Evolutionary conservation across 495 filamentous ascomycete genomes (phyloP), one percentile per base, ranked within the genome.

Genomic region (Xylaria acuta): DNA sequence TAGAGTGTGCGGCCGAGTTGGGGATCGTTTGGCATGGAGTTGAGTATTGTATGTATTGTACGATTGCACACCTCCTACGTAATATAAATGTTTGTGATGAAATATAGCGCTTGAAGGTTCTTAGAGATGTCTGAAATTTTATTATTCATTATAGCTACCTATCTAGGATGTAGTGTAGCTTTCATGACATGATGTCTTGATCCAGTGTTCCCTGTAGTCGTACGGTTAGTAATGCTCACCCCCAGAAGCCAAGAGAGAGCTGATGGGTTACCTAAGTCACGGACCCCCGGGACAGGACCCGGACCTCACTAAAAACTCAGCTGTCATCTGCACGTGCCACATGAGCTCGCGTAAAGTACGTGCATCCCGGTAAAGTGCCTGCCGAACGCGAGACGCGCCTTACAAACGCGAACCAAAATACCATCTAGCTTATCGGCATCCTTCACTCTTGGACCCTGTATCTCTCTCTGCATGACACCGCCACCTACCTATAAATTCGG

Each of bases 261-360:
- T 51, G 22, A 12, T 25, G 9, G n/a, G 20, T 3, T 51, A 51
- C 1, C 12, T 25, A 51, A 16, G 49, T 2, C 12, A 38, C n/a
- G n/a, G n/a, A n/a, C n/a, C n/a, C n/a, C n/a, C n/a, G n/a, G n/a
- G n/a, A n/a, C n/a, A n/a, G n/a, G n/a, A n/a, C 49, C 49, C 11
- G 22, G 20, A 25, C 60, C 22, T 27, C 60, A 27, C 40, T 64
- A 22, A 47, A 56, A 53, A 3, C 32, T 20, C 64, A 36, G 64
- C 64, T 12, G 5, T 12, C 8, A 22, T 3, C 22, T 27, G 69
- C 70, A 66, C 70, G 63, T 49, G 70, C 63, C 70, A 67, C 70
- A 67, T 72, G 70, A 72, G 25, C 40, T 32, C 70, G 70, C 70
- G 70, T 72, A 72, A 72, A 72, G 49, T 59, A 67, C 70, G 70